Evolutionary conservation across 23 red algal genomes (phyloP), one percentile per base, ranked within the genome.

Genomic region (Chondrus crispus): DNA sequence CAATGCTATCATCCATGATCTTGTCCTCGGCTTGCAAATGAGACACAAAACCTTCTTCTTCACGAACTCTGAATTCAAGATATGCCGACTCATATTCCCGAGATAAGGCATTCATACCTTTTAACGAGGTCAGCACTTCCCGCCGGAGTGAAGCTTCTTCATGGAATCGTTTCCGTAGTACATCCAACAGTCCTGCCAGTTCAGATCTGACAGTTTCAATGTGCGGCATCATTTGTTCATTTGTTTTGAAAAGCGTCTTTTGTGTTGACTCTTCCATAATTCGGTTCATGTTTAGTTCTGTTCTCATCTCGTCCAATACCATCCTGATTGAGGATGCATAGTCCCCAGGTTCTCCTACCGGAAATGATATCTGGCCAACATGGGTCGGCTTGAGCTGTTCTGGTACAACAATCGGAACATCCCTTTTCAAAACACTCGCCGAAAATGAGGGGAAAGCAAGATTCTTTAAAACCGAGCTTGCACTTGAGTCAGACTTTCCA

Each of bases 11-110:
- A 80, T 90, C 87, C 50, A 81, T 68, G 36, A 57, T 46, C 18
- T 78, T 80, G 72, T 90, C 71, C 36, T 90, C 87, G 12, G 71
- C 52, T 51, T 79, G 68, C 12, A 90, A 20, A 5, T 75, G 41
- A 47, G 50, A 62, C 6, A 51, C 78, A 68, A 81, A 75, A 13
- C 72, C 74, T 48, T 69, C 55, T n/a, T 69, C 43, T 37, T 90
- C 54, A 58, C 73, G 64, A 60, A 90, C 72, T 79, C 73, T 37
- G 30, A 68, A 26, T 64, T 90, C 87, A 66, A 90, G 74, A 68
- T 46, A 52, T 40, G 51, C 35, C n/a, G 87, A 62, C 36, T 90
- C 87, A 58, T 79, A 90, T 57, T 69, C 87, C 47, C 72, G 62
- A 35, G 71, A 90, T 36, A 75, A 28, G 14, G 50, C 50, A 38